Conservation (phyloP, 2,329 filamentous ascomycete genomes). For the Cladophialophora immunda region DNA sequence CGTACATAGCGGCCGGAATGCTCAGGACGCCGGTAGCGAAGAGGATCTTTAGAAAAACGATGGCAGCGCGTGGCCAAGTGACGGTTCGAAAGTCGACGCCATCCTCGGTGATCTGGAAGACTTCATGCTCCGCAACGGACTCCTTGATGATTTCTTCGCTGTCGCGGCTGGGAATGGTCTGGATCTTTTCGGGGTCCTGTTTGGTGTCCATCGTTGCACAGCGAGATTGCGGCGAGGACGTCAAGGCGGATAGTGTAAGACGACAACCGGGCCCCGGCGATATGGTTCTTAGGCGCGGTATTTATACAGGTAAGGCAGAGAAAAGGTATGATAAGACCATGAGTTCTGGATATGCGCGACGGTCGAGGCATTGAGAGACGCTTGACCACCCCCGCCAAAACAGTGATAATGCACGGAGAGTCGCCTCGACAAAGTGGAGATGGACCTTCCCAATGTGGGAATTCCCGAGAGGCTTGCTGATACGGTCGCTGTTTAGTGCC, state of each 20-base stretch:
- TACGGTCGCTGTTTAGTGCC: constrained; percentile 1
- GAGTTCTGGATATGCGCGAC: neutral
- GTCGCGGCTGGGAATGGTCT: neutral
- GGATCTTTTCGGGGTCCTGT: neutral
- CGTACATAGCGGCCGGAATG: constrained; percentile 58
- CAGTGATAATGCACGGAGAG: neutral
- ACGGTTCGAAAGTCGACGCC: constrained; percentile 64
- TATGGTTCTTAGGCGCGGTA: neutral
- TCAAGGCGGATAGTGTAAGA: neutral
- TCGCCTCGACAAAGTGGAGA: neutral
- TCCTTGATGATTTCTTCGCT: neutral
- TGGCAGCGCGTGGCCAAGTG: constrained; percentile 60
- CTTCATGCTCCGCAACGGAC: constrained; percentile 47
- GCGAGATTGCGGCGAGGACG: neutral
- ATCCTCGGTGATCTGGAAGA: constrained; percentile 59
- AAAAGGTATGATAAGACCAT: neutral
- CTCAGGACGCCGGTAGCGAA: constrained; percentile 60
- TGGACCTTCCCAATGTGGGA: neutral
- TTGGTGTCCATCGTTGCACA: neutral
- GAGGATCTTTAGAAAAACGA: constrained; percentile 61
- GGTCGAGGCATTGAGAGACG: neutral
- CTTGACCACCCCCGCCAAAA: neutral
- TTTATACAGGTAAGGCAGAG: neutral
- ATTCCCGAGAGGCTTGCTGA: neutral
- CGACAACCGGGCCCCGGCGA: neutral